Base-by-base conservation (phyloP, 306 rosid species). In the Lablab purpureus region DNA sequence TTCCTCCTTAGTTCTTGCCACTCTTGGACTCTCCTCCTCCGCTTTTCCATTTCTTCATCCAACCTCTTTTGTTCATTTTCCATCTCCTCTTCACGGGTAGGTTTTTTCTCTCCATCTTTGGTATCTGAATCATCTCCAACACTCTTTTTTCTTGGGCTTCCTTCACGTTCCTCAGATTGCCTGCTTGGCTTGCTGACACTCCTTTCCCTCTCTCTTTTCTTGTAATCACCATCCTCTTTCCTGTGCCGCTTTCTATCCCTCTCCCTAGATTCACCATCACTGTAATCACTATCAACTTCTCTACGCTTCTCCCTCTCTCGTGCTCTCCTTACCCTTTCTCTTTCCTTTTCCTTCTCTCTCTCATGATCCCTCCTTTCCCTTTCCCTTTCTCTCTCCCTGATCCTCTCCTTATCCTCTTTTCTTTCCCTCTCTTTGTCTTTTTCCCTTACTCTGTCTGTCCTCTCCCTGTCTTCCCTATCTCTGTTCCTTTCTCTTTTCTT, bases 11-110 rank as follows among this genome's bases (percentile, higher is more conserved):
- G 78, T 82, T 94, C 97, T 72, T 94, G 98, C 98, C 97, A 92
- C 79, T 92, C 98, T 82, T 90, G 98, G 71, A 94, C 98, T 83
- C 97, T 92, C 76, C 98, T 87, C 86, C 98, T 88, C 76, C 98
- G 77, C 87, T 94, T 94, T 81, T 94, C 98, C 94, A 92, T 90
- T 76, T 94, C 97, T 40, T 94, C 97, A 72, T 94, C 98, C 87
- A 94, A 81, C 83, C 81, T 92, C 73, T 32, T 86, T 67, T 92
- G 92, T 77, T 94, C 98, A 49, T 88, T 89, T 84, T 94, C 97
- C 43, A 94, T 74, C 85, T 90, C 96, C 91, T 87, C 96, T 72
- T 90, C 98, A 36, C 85, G 87, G 17, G 92, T 82, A 23, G 79
- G 85, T 74, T 85, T 82, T 22, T 50, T 85, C 72, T 87, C 93